Base-by-base conservation (phyloP, 257 asterid genomes). In the Solanum lignicaule region DNA sequence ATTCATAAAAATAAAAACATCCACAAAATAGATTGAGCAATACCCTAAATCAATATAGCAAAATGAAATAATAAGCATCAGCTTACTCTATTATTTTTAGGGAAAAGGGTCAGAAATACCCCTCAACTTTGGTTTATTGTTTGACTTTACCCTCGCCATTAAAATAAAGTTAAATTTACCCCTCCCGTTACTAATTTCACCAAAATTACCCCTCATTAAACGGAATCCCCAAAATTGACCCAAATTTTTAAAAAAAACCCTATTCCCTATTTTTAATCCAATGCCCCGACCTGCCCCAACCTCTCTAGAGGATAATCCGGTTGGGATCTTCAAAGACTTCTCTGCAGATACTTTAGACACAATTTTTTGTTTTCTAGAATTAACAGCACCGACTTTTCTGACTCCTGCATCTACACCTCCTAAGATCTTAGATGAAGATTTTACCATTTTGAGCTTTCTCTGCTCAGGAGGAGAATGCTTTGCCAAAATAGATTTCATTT, bases 301-400 rank as follows among this genome's bases (percentile, higher is more conserved):
- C 48, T 2, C 48, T 43, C 48, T 43, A 43, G 48, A 43, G 48
- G 48, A 43, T 43, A 43, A 43, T 12, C 15, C 48, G 48, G 90
- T 71, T 25, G 89, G 66, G 52, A 89, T 78, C 55, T 85, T 81
- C 83, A 86, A 6, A 83, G 86, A 87, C 86, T 90, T 93, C 91
- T 91, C 91, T 69, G 88, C 85, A 83, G 93, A 88, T 87, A 87
- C 89, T 88, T 86, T 91, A 9, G 90, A 73, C 12, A 55, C 87
- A 31, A 60, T 65, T 83, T 33, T n/a, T 52, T 87, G 89, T 90
- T 83, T 87, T 87, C 89, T 83, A 20, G 82, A 84, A 87, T 81
- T 60, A 41, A 79, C 71, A 79, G 20, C 66, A 68, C 71, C 69
- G 38, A 74, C 88, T 86, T 89, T 89, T 90, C 84, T 88, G 85